Conservation (phyloP, 805 yeast species). For the Starmerella vitae region DNA sequence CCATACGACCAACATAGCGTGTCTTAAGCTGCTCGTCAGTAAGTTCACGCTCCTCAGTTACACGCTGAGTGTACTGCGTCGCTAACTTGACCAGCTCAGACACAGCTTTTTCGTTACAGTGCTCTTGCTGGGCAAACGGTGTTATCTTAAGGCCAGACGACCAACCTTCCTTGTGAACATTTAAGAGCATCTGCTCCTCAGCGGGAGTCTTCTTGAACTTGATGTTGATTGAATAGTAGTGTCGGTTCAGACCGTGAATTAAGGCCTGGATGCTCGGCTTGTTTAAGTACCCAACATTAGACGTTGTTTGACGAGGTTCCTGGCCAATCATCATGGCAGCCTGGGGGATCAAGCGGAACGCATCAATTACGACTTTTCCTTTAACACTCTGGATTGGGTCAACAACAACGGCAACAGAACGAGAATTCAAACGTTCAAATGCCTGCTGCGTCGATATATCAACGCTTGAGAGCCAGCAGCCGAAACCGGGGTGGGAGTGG, state of each 20-base stretch:
- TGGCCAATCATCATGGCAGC: slow-evolving; percentile 84
- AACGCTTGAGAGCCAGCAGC: slow-evolving; percentile 98
- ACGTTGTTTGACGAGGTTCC: slow-evolving; percentile 95
- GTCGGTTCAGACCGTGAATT: slow-evolving; percentile 93
- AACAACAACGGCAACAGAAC: slow-evolving; percentile 96
- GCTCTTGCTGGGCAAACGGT: slow-evolving; percentile 67
- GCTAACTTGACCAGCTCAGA: slow-evolving; percentile 80
- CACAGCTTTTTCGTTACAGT: slow-evolving; percentile 57
- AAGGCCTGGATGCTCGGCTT: slow-evolving; percentile 94
- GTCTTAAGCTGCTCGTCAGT: slow-evolving; percentile 82
- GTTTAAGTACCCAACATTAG: slow-evolving; percentile 86
- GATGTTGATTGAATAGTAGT: slow-evolving; percentile 87
- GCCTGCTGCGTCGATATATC: slow-evolving; percentile 97
- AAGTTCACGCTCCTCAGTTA: slow-evolving; percentile 81
- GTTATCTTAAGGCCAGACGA: slow-evolving; percentile 72
- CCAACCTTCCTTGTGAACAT: slow-evolving; percentile 92
- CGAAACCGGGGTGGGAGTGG: slow-evolving; percentile 98
- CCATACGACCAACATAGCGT: slow-evolving; percentile 95
- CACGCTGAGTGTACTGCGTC: slow-evolving; percentile 74
- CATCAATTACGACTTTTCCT: slow-evolving; percentile 98
- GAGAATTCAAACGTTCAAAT: slow-evolving; percentile 84
- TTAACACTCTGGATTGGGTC: slow-evolving; percentile 98
- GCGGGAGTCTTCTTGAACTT: slow-evolving; percentile 85
- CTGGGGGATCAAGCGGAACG: slow-evolving; percentile 84
- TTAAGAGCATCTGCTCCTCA: slow-evolving; percentile 87